These are phyloP conservation scores for Pseudogymnoascus sp. DNA, from an alignment of 2,329 filamentous ascomycete species.

Conservation along the genomic window DNA sequence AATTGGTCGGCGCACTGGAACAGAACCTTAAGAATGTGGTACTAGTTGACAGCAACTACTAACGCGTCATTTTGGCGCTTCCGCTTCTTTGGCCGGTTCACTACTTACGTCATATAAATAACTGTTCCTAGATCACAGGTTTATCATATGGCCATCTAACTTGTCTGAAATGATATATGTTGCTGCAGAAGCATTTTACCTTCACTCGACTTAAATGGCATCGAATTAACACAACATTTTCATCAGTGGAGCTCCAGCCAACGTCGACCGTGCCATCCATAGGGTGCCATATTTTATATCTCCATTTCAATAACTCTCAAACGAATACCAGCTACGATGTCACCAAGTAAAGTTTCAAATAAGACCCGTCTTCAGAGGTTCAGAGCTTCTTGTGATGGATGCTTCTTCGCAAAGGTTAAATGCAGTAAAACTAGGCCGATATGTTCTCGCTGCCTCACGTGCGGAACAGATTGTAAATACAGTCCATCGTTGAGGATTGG, in stretches of 20 bases:
- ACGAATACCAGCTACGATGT: conserved; percentile 13
- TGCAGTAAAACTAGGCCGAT: conserved; percentile 48
- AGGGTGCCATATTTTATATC: not conserved
- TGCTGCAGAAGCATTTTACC: not conserved
- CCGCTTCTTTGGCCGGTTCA: not conserved
- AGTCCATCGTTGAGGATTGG: conserved; percentile 46
- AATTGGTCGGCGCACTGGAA: not conserved
- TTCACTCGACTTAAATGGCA: not conserved
- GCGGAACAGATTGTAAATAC: conserved; percentile 44
- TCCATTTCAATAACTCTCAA: not conserved
- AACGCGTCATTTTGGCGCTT: not conserved
- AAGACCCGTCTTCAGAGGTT: conserved; percentile 37
- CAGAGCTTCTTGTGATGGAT: conserved; percentile 46
- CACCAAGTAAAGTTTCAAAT: conserved; percentile 11
- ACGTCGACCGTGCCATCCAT: not conserved
- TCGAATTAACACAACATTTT: not conserved
- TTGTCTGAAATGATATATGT: not conserved
- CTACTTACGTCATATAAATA: not conserved
- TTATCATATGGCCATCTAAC: not conserved
- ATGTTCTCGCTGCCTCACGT: conserved; percentile 44
- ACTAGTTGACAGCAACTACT: not conserved
- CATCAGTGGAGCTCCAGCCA: not conserved
- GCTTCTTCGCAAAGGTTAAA: conserved; percentile 50
- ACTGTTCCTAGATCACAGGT: not conserved
- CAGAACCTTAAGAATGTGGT: not conserved